Evolutionary conservation across 2,329 filamentous ascomycete genomes (phyloP).

Genomic region (Stromatinia cepivora): DNA sequence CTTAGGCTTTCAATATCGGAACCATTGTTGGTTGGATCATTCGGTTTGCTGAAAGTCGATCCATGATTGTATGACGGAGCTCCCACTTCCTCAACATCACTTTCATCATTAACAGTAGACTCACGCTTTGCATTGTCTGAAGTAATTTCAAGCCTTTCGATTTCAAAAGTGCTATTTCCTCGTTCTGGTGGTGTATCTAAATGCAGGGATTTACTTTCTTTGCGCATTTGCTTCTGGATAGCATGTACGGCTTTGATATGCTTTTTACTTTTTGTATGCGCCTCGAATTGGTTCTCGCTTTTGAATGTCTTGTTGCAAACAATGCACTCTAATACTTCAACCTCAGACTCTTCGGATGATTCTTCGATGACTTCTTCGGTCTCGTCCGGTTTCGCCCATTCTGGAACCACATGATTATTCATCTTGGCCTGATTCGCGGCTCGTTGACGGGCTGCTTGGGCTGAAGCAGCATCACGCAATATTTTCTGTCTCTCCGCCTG

Average conservation of each 20-base stretch:
- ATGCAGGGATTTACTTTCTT: constrained; percentile 67
- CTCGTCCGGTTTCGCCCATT: constrained; percentile 70
- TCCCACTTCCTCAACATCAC: not conserved
- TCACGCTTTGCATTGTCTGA: constrained; percentile 5
- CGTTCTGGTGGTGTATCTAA: constrained; percentile 41
- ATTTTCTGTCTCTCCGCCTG: constrained; percentile 78
- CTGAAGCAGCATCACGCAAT: constrained; percentile 74
- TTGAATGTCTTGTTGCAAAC: constrained; percentile 80
- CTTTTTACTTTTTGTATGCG: constrained; percentile 96
- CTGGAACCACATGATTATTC: constrained; percentile 62
- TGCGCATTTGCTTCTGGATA: constrained; percentile 77
- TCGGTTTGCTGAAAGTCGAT: not conserved
- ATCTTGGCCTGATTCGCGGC: constrained; percentile 78
- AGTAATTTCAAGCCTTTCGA: constrained; percentile 29
- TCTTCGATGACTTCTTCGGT: constrained; percentile 57
- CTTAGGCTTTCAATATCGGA: constrained; percentile 29
- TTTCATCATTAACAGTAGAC: not conserved
- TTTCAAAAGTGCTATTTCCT: constrained; percentile 20
- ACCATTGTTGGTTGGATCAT: not conserved
- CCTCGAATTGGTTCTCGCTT: constrained; percentile 87
- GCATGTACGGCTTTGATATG: constrained; percentile 84
- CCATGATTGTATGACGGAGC: not conserved
- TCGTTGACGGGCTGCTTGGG: constrained; percentile 80
- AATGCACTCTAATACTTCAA: constrained; percentile 69
- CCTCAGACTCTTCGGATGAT: constrained; percentile 52